Percentiles rank a stretch among this genome's conserved stretches.
Conservation (phyloP, 2,329 filamentous ascomycete genomes). For the Venturia carpophila region DNA sequence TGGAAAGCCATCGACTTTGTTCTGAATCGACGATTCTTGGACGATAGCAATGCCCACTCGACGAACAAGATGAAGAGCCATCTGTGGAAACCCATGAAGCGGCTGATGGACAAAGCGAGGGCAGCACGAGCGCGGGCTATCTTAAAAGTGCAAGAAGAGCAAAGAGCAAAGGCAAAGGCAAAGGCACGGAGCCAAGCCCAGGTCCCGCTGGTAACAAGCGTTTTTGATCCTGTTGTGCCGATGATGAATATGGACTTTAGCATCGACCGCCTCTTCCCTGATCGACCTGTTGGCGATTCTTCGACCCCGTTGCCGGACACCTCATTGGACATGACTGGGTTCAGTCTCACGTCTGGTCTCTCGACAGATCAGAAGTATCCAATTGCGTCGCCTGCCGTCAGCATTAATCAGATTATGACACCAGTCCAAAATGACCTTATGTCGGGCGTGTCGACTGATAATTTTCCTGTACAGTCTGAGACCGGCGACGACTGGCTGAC, state of each 20-base stretch:
- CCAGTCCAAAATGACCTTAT: not conserved
- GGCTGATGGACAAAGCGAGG: constrained; percentile 13
- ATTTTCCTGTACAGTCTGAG: not conserved
- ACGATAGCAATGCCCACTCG: constrained; percentile 23
- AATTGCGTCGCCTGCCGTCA: not conserved
- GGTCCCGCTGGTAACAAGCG: not conserved
- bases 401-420: not conserved
- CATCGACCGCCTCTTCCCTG: constrained; percentile 8
- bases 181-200: not conserved
- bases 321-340: constrained; percentile 13
- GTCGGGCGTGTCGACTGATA: not conserved
- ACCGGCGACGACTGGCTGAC: constrained; percentile 4
- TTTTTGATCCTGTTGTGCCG: constrained; percentile 5
- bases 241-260: constrained; percentile 17
- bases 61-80: constrained; percentile 38
- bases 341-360: not conserved
- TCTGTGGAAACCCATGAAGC: constrained; percentile 47
- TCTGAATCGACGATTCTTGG: constrained; percentile 35
- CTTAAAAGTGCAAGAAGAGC: constrained; percentile 3
- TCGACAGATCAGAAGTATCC: not conserved
- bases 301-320: constrained; percentile 7
- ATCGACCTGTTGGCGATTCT: not conserved
- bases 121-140: constrained; percentile 11
- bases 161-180: not conserved
- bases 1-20: constrained; percentile 50